These are phyloP conservation scores for Cytospora paraplurivora DNA, from an alignment of 2,329 filamentous ascomycete genomes.

Conservation along the genomic window DNA sequence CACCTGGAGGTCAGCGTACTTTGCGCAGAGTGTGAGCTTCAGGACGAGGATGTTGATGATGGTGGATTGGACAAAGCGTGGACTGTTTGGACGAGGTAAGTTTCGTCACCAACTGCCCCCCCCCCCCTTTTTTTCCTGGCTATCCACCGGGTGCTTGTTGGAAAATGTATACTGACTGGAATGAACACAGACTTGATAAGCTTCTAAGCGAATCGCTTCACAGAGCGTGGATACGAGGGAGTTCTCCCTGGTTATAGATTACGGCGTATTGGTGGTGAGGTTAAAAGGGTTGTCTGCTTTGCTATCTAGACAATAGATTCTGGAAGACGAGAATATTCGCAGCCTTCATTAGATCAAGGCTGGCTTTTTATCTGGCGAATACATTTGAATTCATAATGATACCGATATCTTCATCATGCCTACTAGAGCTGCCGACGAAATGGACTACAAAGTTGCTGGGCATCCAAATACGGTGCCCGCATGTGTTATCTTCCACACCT, in stretches of 20 bases:
- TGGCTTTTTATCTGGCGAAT: neutral
- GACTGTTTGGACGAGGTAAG: constrained; percentile 92
- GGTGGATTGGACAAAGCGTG: constrained; percentile 99
- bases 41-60: constrained; percentile 84
- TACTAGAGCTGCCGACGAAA: neutral
- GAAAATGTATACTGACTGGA: constrained; percentile 17
- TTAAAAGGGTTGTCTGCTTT: constrained; percentile 7
- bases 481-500: no score
- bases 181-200: constrained; percentile 40
- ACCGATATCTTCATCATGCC: neutral
- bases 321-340: neutral
- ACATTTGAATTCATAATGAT: neutral
- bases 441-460: neutral
- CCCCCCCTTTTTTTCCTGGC: neutral
- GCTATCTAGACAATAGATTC: neutral
- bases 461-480: no score
- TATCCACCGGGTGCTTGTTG: neutral
- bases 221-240: neutral
- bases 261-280: constrained; percentile 17
- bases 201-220: constrained; percentile 33
- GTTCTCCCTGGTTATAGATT: constrained; percentile 5
- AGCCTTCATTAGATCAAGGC: neutral
- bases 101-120: constrained; percentile 28
- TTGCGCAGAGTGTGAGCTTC: constrained; percentile 94
- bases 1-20: constrained; percentile 94